Evolutionary conservation across 2,329 filamentous ascomycete species (phyloP).

Genomic region (Fusarium sulawesiense): DNA sequence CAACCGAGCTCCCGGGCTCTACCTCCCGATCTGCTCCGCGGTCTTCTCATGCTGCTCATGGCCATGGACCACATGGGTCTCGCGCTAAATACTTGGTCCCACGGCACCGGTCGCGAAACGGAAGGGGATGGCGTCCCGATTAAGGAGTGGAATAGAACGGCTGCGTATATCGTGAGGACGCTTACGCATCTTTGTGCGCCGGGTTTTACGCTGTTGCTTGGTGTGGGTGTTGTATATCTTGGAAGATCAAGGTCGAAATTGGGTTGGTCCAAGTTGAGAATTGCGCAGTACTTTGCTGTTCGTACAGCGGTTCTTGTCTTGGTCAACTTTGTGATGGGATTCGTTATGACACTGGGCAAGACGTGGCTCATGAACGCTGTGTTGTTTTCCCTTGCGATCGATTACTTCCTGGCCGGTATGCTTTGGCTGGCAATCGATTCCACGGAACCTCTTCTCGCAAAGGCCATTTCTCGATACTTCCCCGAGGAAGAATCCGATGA

Average conservation of each 20-base stretch:
- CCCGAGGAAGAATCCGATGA: slow-evolving; percentile 39
- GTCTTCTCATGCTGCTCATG: slow-evolving; percentile 59
- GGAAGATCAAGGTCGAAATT: slow-evolving; percentile 55
- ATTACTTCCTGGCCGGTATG: slow-evolving; percentile 58
- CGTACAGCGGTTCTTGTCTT: slow-evolving; percentile 53
- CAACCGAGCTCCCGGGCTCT: slow-evolving; percentile 50
- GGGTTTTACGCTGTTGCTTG: slow-evolving; percentile 60
- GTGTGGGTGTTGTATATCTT: slow-evolving; percentile 59
- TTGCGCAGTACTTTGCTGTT: slow-evolving; percentile 53
- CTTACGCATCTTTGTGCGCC: slow-evolving; percentile 60
- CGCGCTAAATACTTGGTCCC: slow-evolving; percentile 54
- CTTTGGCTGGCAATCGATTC: slow-evolving; percentile 54
- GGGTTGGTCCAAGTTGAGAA: slow-evolving; percentile 52
- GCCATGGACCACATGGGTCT: slow-evolving; percentile 58
- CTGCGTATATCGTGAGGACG: slow-evolving; percentile 54
- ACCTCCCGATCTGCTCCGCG: slow-evolving; percentile 58
- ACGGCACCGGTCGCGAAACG: slow-evolving; percentile 52
- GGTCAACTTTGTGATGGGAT: slow-evolving; percentile 49
- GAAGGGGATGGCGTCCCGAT: slow-evolving; percentile 54
- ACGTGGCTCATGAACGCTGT: slow-evolving; percentile 58
- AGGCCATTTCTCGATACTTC: slow-evolving; percentile 36
- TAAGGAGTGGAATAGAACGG: slow-evolving; percentile 52
- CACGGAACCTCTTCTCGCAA: slow-evolving; percentile 51
- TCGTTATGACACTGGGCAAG: slow-evolving; percentile 48
- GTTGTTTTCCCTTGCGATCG: slow-evolving; percentile 57